phyloP scores from a whole-genome alignment of 1,284 basidiomycete species.

The Cutaneotrichosporon cyanovorans region DNA sequence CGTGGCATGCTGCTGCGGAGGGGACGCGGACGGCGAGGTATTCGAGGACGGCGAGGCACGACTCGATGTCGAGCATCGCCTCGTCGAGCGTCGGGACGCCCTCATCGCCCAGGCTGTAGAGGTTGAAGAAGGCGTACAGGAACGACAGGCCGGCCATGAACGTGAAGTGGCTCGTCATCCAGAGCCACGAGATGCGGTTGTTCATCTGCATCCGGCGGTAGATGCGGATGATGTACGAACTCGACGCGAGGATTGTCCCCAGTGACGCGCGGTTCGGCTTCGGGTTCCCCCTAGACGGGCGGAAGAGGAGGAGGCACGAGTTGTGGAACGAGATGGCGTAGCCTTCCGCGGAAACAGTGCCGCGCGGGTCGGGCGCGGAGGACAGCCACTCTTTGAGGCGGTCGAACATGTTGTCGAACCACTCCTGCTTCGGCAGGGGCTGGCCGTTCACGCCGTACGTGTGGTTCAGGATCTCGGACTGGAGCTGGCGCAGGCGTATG shows the following conservation, averaged over 20 bases:
- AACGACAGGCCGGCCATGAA: conserved; percentile 47
- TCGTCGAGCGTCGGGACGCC: conserved; percentile 44
- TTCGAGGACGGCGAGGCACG: conserved; percentile 43
- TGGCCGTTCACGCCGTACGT: conserved; percentile 40
- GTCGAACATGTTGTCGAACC: conserved; percentile 45
- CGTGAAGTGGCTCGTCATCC: conserved; percentile 45
- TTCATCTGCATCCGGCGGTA: conserved; percentile 46
- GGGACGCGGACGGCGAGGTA: conserved; percentile 45
- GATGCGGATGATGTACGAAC: conserved; percentile 47
- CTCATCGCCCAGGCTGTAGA: conserved; percentile 42
- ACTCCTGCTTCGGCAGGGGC: conserved; percentile 36
- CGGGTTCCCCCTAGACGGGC: conserved; percentile 45
- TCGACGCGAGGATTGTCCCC: conserved; percentile 43
- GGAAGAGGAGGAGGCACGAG: conserved; percentile 44
- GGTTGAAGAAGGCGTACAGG: conserved; percentile 46
- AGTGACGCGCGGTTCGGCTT: conserved; percentile 41
- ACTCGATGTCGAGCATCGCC: conserved; percentile 45
- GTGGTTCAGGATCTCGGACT: conserved; percentile 44
- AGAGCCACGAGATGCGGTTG: conserved; percentile 47
- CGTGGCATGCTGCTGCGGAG: conserved; percentile 43
- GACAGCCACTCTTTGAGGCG: conserved; percentile 44
- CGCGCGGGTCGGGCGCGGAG: conserved; percentile 42
- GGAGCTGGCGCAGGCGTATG: conserved; percentile 42
- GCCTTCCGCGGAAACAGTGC: conserved; percentile 43
- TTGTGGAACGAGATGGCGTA: conserved; percentile 48